phyloP scores from a whole-genome alignment of 495 filamentous ascomycete species.

The Penicillium odoratum region DNA sequence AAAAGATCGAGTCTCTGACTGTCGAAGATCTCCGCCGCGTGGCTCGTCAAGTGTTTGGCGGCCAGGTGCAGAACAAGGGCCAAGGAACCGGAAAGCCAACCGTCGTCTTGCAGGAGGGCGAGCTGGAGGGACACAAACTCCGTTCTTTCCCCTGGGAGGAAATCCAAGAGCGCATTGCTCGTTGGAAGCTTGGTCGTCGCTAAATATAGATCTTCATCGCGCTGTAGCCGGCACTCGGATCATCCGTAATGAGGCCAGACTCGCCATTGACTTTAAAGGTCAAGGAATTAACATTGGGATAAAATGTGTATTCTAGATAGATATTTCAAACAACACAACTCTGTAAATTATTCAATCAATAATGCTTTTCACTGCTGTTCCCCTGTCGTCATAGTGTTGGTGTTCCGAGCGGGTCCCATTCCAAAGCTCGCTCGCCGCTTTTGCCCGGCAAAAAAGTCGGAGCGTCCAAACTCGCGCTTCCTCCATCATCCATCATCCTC shows the following conservation, averaged over 20 bases:
- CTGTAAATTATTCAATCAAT: constrained; percentile 26
- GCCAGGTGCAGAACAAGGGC: constrained; percentile 72
- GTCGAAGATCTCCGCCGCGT: constrained; percentile 82
- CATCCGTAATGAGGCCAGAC: constrained; percentile 7
- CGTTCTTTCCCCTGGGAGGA: constrained; percentile 75
- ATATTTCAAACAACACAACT: constrained; percentile 18
- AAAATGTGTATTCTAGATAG: constrained; percentile 28
- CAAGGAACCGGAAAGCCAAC: constrained; percentile 87
- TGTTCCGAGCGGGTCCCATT: constrained; percentile 25
- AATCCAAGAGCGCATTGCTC: constrained; percentile 79
- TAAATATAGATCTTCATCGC: constrained; percentile 30
- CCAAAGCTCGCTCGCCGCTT: constrained; percentile 37
- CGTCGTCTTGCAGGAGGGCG: constrained; percentile 83
- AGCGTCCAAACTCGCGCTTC: constrained; percentile 30
- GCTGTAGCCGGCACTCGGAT: not conserved
- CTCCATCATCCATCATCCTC: constrained; percentile 31
- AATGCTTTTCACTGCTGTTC: not conserved
- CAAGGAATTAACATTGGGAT: constrained; percentile 11
- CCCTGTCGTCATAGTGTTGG: constrained; percentile 3
- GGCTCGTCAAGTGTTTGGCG: constrained; percentile 76
- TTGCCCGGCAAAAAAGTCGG: constrained; percentile 51
- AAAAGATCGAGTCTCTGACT: constrained; percentile 77
- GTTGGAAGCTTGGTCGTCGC: constrained; percentile 78
- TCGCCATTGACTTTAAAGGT: constrained; percentile 1
- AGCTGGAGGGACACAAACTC: constrained; percentile 44